Evolutionary conservation across 306 rosid genomes (phyloP), one percentile per base, ranked within the genome.

Genomic region (Prunus fruticosa): DNA sequence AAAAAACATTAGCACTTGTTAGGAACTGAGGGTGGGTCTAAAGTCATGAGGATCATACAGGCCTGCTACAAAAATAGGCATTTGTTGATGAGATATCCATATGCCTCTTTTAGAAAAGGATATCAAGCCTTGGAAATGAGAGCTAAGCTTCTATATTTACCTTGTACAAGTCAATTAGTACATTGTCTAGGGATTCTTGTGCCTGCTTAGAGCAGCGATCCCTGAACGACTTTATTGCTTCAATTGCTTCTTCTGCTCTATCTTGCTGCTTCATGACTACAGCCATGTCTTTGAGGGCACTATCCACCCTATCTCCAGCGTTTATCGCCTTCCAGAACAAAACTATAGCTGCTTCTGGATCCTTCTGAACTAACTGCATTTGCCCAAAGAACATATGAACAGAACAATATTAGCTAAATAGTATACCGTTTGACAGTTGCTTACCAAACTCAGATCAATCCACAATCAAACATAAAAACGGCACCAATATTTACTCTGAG

Each of bases 201-300:
- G 98, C 91, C 73, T 95, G 98, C 84, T 84, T 95, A 56, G 96
- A 84, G 80, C 97, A 95, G 15, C 82, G 80, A 15, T 71, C 65
- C 68, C 98, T 84, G 74, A 89, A 92, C 10, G 97, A 90, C 51
- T 71, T 82, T 20, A 95, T 85, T 5, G 98, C 98, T 87, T 92
- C 96, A 78, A 95, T 90, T 56, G 96, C 98, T 89, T 95, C 97
- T 81, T 90, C 89, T 1, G 93, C 85, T 78, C 96, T 83, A 46
- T 92, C 95, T 67, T 87, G 83, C 51, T 90, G 96, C 83, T 95
- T 95, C 98, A 95, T 90, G 66, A 92, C 96, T 11, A 92, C 91
- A 0, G 97, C 98, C 98, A 95, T 95, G 74, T 95, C 98, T 69
- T 94, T 94, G 4, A 94, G 77, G 38, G 97, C 94, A 80, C 98